Conservation (phyloP, 805 yeast genomes). For the Crinitomyces ghanaensis region DNA sequence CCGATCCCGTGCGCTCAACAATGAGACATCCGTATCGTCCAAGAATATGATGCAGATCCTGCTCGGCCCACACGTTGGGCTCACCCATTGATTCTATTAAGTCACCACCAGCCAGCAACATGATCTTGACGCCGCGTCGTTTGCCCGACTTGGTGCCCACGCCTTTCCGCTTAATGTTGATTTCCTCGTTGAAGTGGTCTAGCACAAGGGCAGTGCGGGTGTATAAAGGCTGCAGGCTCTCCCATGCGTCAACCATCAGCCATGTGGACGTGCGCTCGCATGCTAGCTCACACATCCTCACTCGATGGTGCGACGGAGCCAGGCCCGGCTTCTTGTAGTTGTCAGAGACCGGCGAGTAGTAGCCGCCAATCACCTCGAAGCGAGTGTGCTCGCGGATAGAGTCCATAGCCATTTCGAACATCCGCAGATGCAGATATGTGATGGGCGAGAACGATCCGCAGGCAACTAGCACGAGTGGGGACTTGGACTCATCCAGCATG, state of each 20-base stretch:
- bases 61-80: constrained; percentile 98
- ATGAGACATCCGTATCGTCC: constrained; percentile 95
- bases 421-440: constrained; percentile 85
- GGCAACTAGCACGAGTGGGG: constrained; percentile 89
- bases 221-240: constrained; percentile 78
- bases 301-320: constrained; percentile 82
- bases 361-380: constrained; percentile 94
- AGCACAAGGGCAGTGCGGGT: constrained; percentile 91
- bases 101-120: constrained; percentile 97
- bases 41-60: constrained; percentile 84
- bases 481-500: constrained; percentile 61
- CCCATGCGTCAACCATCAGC: constrained; percentile 99
- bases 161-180: constrained; percentile 84
- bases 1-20: constrained; percentile 94
- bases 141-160: constrained; percentile 38
- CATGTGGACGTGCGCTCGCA: constrained; percentile 94
- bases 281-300: constrained; percentile 95
- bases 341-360: constrained; percentile 83
- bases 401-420: constrained; percentile 99
- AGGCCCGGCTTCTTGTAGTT: constrained; percentile 88
- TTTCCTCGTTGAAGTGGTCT: constrained; percentile 93
- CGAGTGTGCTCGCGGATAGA: constrained; percentile 82
- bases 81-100: constrained; percentile 99
- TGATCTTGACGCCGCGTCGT: constrained; percentile 75
- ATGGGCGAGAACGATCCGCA: constrained; percentile 97